Evolutionary conservation across 2,329 filamentous ascomycete species (phyloP), one percentile per base, ranked within the genome.

Genomic region (Tolypocladium album): DNA sequence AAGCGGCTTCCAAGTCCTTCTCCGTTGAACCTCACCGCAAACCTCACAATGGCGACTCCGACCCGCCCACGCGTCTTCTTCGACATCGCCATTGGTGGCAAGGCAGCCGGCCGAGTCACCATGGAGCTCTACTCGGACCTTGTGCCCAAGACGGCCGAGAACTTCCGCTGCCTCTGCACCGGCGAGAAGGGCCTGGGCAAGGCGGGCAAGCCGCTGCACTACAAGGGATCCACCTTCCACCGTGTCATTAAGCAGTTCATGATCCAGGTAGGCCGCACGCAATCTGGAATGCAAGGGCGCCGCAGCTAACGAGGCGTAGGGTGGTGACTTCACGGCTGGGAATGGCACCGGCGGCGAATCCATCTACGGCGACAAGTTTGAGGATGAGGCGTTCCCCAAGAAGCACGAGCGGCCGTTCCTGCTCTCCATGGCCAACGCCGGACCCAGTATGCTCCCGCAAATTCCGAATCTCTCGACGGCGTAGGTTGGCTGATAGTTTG

Each of bases 171-270:
- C 59, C 86, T 97, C 63, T 97, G 92, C 80, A 96, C 93, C 0
- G 93, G 93, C 66, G 93, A 97, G 80, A 97, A 96, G 78, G 93
- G 93, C 62, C 68, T 82, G 31, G 90, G 91, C 66, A 89, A 90
- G 72, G 76, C 84, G 38, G 92, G 92, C 72, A 92, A 92, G 77
- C 88, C 88, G 55, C 83, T 99, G 58, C 89, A 90, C 80, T 99
- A 91, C 85, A 97, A 97, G 81, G 89, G 90, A 67, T 95, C 90
- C 62, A 80, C 79, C 67, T 97, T 99, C 82, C 93, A 99, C 80
- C 89, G 93, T 58, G 89, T 99, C 65, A 99, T 99, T 79, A 97
- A 97, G 82, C 85, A 90, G 69, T 99, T 99, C 78, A 97, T 99
- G 93, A 94, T 97, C 70, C 74, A 76, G 69, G 68, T 69, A 60